Base-by-base conservation (phyloP, 106 monocot genomes). In the Apostasia ramifera region DNA sequence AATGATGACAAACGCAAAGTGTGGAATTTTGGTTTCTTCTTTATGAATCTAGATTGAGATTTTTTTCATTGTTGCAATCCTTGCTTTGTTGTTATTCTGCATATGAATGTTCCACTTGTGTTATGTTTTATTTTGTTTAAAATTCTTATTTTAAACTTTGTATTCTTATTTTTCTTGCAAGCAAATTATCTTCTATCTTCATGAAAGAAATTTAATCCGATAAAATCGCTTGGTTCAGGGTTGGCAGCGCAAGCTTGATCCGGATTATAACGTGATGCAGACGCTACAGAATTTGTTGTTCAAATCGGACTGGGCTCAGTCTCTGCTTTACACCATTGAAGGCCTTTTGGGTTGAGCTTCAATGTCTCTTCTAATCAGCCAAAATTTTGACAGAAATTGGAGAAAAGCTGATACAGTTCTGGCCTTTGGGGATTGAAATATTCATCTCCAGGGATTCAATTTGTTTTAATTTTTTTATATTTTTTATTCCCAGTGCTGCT, bases 231-330 rank as follows among this genome's bases (percentile, higher is more conserved):
- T 59, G 4, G 40, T 76, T 44, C 56, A 98, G 97, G 97, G 97
- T 3, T 98, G 97, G 97, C 97, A 98, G 76, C 82, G 92, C 8
- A 98, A 98, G 83, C 70, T 98, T 55, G 97, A 98, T 87, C 97
- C 97, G 0, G 89, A 85, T 46, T 98, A 92, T 67, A 78, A 98
- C 70, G 92, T 98, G 58, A 92, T 98, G 97, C 82, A 81, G 44
- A 98, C 92, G 38, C 62, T 98, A 39, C 86, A 81, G 73, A 80
- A 78, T 38, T 73, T 90, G 61, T 74, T 98, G 45, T 98, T 98
- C 70, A 92, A 82, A 76, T 72, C 80, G 8, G 97, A 98, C 63
- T 98, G 97, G 97, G 92, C 90, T 15, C 61, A 83, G 62, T 86
- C 88, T 74, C 87, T 98, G 44, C 61, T 66, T 38, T 92, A 98